Conservation (phyloP, 148 eudicot genomes). For the Camellia granthamiana region DNA sequence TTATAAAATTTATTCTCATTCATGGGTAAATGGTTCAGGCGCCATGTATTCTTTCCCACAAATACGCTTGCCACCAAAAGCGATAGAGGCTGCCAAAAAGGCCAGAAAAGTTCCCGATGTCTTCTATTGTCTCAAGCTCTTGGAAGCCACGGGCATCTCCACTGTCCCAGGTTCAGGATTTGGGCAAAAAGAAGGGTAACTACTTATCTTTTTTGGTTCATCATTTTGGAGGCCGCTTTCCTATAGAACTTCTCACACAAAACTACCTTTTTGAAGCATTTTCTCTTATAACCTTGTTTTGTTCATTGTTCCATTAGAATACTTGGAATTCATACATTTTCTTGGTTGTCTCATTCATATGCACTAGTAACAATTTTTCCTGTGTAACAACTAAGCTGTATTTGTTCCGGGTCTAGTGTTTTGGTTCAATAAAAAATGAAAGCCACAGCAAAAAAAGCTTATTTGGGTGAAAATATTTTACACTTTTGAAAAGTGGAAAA, state of each 20-base stretch:
- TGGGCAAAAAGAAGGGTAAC: slow-evolving; percentile 96
- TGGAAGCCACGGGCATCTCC: slow-evolving; percentile 98
- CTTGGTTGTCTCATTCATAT: too few species aligned
- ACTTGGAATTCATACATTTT: too few species aligned
- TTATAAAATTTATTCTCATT: not conserved
- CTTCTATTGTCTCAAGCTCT: slow-evolving; percentile 83
- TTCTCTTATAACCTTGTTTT: too few species aligned
- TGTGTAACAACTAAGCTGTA: too few species aligned
- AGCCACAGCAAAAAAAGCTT: too few species aligned
- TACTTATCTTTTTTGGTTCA: not conserved
- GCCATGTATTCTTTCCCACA: slow-evolving; percentile 99
- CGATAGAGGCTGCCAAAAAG: slow-evolving; percentile 67
- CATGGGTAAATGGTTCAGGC: slow-evolving; percentile 44
- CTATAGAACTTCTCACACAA: not conserved
- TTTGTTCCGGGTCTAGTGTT: too few species aligned
- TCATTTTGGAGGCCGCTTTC: not conserved
- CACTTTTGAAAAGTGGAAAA: too few species aligned
- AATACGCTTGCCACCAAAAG: slow-evolving; percentile 81
- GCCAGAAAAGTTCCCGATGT: slow-evolving; percentile 91
- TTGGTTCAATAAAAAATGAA: too few species aligned
- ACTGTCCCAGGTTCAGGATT: slow-evolving; percentile 99
- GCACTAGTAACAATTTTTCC: too few species aligned
- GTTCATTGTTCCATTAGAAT: too few species aligned
- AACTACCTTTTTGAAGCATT: not conserved
- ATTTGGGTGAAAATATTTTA: too few species aligned